phyloP scores from a whole-genome alignment of 2,329 filamentous ascomycete genomes.

The Thyridium curvatum region DNA sequence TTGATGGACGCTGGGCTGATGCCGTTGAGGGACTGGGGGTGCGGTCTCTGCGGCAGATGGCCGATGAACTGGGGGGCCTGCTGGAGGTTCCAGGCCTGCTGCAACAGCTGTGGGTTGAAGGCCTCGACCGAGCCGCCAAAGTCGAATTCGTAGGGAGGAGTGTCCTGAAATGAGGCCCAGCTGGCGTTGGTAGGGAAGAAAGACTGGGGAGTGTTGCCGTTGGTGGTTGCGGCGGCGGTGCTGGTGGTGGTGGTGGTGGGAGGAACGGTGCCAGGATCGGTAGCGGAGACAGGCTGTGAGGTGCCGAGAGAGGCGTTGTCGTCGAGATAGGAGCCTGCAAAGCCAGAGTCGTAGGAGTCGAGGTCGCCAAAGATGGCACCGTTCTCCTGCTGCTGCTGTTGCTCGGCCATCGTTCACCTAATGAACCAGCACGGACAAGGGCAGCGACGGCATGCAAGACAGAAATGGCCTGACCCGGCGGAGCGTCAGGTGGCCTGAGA shows the following conservation, averaged over 20 bases:
- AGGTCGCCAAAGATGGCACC: conserved; percentile 38
- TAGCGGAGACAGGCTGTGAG: background rate
- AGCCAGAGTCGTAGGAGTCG: conserved; percentile 26
- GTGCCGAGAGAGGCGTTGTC: background rate
- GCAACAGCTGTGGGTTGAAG: conserved; percentile 2
- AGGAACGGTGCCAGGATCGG: background rate
- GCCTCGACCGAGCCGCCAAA: too few relatives aligned
- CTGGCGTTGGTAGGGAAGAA: conserved; percentile 28
- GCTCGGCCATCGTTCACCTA: too few relatives aligned
- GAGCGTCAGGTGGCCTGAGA: too few relatives aligned
- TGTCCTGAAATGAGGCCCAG: conserved; percentile 43
- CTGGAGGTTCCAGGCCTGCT: conserved; percentile 22
- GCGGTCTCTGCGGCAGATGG: conserved; percentile 25
- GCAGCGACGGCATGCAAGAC: background rate
- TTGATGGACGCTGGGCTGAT: conserved; percentile 29
- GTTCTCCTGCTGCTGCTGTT: conserved; percentile 2
- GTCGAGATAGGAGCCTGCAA: background rate
- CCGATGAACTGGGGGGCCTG: conserved; percentile 17
- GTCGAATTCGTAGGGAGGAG: conserved; percentile 34
- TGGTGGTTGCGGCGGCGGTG: conserved; percentile 20
- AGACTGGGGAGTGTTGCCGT: conserved; percentile 10
- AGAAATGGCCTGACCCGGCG: background rate
- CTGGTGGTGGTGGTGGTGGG: conserved; percentile 15
- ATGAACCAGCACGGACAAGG: too few relatives aligned
- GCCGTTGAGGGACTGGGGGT: conserved; percentile 23